A percentile compares a stretch with the other conserved stretches of the same genome.
Conservation (phyloP, 129 eudicot genomes). For the Lactuca sativa region DNA sequence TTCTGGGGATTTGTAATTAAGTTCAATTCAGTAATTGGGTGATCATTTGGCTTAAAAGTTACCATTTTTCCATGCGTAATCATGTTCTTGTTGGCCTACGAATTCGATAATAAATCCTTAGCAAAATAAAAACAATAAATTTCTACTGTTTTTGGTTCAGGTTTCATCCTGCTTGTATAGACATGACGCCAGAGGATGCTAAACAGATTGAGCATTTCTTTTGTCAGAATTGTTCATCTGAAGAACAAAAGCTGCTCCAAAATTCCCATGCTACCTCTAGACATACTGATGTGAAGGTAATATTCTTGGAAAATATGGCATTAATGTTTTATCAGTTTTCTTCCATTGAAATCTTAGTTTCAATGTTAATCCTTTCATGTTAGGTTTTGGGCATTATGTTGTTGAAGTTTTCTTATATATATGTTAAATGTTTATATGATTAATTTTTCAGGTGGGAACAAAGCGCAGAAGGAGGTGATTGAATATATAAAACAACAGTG, state of each 20-base stretch:
- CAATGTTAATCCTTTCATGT: not conserved
- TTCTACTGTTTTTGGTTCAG: conserved; percentile 41
- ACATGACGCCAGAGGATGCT: conserved; percentile 82
- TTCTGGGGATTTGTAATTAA: not conserved
- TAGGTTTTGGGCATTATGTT: no score
- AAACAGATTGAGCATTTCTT: conserved; percentile 72
- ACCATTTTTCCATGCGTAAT: conserved; percentile 4
- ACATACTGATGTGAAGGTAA: conserved; percentile 72
- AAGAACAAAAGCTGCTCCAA: conserved; percentile 68
- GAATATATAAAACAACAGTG: not conserved
- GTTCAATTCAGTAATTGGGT: not conserved
- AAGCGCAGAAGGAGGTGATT: conserved; percentile 75
- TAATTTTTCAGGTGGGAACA: conserved; percentile 60
- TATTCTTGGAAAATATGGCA: not conserved
- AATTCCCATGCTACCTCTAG: conserved; percentile 63
- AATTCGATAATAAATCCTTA: not conserved
- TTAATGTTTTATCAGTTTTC: not conserved
- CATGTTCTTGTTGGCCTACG: not conserved
- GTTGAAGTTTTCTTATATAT: no score
- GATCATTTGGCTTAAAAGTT: not conserved
- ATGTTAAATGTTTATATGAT: not conserved
- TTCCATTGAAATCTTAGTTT: not conserved
- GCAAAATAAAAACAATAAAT: not conserved
- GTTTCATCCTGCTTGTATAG: conserved; percentile 97
- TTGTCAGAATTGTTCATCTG: conserved; percentile 71